A percentile compares a stretch with the other conserved stretches of the same genome.
phyloP scores from a whole-genome alignment of 495 filamentous ascomycete genomes.

The Podospora sp. region DNA sequence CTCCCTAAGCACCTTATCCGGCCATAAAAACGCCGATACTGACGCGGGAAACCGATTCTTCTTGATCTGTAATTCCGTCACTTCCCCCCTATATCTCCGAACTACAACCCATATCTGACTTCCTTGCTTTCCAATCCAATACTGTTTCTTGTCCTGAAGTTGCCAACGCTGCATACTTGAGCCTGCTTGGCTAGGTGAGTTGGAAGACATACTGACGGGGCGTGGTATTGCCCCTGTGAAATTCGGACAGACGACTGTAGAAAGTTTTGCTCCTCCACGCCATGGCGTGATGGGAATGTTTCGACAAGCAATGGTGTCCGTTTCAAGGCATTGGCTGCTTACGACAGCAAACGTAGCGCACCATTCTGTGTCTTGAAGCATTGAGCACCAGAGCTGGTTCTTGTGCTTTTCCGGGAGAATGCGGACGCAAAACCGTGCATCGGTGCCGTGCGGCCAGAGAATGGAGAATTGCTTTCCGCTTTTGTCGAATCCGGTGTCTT shows the following conservation, averaged over 20 bases:
- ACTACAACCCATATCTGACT: background rate
- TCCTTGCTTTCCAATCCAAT: background rate
- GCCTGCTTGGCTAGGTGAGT: background rate
- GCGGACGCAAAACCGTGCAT: background rate
- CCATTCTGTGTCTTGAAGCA: background rate
- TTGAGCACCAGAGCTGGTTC: background rate
- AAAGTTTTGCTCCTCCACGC: background rate
- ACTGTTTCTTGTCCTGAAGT: background rate
- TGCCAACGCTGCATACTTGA: background rate
- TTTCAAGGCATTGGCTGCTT: background rate
- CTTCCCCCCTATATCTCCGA: background rate
- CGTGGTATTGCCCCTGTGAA: background rate
- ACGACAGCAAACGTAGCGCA: background rate
- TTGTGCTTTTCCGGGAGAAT: background rate
- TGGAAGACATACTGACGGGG: background rate
- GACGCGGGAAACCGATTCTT: background rate
- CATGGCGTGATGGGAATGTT: background rate
- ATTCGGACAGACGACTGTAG: background rate
- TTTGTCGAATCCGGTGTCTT: background rate
- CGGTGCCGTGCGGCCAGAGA: background rate
- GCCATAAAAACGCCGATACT: background rate
- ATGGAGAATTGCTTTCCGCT: background rate
- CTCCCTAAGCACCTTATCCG: background rate
- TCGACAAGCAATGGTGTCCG: background rate
- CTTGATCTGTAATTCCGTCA: background rate